phyloP scores from a whole-genome alignment of 2,329 filamentous ascomycete species.

The Penicillium sp. region DNA sequence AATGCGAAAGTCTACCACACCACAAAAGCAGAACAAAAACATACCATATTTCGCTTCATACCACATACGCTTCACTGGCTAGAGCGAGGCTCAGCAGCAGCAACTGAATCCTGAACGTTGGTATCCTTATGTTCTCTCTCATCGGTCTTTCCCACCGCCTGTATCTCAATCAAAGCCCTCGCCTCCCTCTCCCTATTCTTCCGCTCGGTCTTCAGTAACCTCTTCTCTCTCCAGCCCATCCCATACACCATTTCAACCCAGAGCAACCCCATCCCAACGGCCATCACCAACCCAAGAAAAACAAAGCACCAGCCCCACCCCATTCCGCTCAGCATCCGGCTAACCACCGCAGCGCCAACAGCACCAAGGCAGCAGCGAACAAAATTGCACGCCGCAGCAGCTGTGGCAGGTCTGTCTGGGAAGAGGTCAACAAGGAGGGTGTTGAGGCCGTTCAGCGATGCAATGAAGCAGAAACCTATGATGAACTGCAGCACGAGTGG shows the following conservation, averaged over 20 bases:
- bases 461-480: conserved; percentile 28
- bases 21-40: not conserved
- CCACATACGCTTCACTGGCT: not conserved
- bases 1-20: not conserved
- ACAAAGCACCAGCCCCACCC: conserved; percentile 33
- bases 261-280: conserved; percentile 16
- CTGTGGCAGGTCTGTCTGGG: conserved; percentile 26
- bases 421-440: conserved; percentile 35
- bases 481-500: conserved; percentile 35
- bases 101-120: not conserved
- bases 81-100: not conserved
- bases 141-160: not conserved
- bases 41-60: not conserved
- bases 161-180: not conserved
- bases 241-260: conserved; percentile 18
- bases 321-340: conserved; percentile 27
- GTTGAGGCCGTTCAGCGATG: conserved; percentile 24
- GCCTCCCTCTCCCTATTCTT: conserved; percentile 9
- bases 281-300: conserved; percentile 22
- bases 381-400: conserved; percentile 32
- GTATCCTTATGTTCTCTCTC: not conserved
- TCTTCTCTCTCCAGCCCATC: conserved; percentile 23
- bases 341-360: conserved; percentile 26
- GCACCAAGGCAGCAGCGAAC: conserved; percentile 32
- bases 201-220: conserved; percentile 10